Evolutionary conservation across 352 stramenopile species (phyloP), one percentile per base, ranked within the genome.

Genomic region (Phytophthora foliorum): DNA sequence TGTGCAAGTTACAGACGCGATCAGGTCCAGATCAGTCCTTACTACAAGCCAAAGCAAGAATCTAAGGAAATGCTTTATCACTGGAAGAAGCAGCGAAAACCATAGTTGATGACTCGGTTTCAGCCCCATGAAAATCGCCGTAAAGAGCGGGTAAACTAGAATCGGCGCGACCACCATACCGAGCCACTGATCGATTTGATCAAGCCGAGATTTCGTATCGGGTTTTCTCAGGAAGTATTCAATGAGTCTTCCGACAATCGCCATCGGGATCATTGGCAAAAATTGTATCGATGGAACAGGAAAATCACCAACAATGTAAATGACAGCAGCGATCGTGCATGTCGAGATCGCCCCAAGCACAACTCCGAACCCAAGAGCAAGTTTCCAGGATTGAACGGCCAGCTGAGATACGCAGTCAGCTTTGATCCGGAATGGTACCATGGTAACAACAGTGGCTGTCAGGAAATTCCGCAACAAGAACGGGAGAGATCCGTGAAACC

Each of bases 261-360:
- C 55, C 24, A 81, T 69, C 0, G 74, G 63, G 6, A 58, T n/a
- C 9, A 67, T 25, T 6, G 64, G 55, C 4, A 54, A 8, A 22
- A 77, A 58, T 24, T 75, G 50, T 9, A 59, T 61, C 31, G 78
- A 78, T 8, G 75, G 72, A 0, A 84, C 39, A 2, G 78, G 78
- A 24, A 84, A 82, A 5, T 34, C 1, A 38, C n/a, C 14, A 39
- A 41, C 1, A 64, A 21, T 19, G 39, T 22, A 9, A 21, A 45
- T 13, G 0, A 45, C 3, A 24, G n/a, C 7, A 21, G 39, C 39
- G 7, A 45, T 24, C 3, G 39, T 45, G 10, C 39, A 21, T 1
- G 39, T 24, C 6, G 39, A 45, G 17, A 45, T 45, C 17, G 39
- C n/a, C 13, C 39, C 39, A 22, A 45, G 39, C 39, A 45, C 24